Evolutionary conservation across 176 grass and related monocot genomes (phyloP), one percentile per base, ranked within the genome.

Genomic region (Echinochloa phyllopogon): DNA sequence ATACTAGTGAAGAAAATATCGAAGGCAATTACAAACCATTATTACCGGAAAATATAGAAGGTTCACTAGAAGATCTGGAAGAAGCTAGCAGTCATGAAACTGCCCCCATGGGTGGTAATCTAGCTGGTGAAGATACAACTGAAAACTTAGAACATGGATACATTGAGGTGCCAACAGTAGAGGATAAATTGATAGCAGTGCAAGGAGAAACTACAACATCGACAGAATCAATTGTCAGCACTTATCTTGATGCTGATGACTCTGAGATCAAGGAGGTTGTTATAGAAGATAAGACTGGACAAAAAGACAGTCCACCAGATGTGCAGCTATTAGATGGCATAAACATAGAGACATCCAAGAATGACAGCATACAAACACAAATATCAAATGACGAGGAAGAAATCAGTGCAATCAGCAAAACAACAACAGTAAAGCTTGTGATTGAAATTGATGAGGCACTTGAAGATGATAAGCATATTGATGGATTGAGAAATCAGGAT

Each of bases 191-290:
- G 27, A 66, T 63, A 48, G 37, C 39, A 71, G 68, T 82, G 39
- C 71, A 88, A 85, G 75, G 53, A 74, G 64, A 81, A 76, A 37
- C 15, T 81, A 72, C 63, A 80, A 72, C 55, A 57, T 88, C 89
- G 81, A 81, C 61, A 65, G 63, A 87, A 88, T 76, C 70, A 47
- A 72, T 77, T 65, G 36, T 43, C 33, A 88, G 53, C 55, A 73
- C 68, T 81, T 77, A 77, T 58, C 27, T 57, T 52, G 82, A 91
- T 91, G 76, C 64, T 77, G 65, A 65, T 79, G 87, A 88, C 72
- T 88, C 81, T 88, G 86, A 88, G 65, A 65, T 76, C 57, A 88
- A 88, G 62, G 85, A 84, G 42, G 62, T 88, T 49, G 72, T 85
- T 42, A 71, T 77, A 49, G 55, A 88, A 85, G 69, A 81, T 77